These are phyloP conservation scores for Microbotryum saponariae DNA, from an alignment of 1,284 basidiomycete genomes.

Conservation along the genomic window DNA sequence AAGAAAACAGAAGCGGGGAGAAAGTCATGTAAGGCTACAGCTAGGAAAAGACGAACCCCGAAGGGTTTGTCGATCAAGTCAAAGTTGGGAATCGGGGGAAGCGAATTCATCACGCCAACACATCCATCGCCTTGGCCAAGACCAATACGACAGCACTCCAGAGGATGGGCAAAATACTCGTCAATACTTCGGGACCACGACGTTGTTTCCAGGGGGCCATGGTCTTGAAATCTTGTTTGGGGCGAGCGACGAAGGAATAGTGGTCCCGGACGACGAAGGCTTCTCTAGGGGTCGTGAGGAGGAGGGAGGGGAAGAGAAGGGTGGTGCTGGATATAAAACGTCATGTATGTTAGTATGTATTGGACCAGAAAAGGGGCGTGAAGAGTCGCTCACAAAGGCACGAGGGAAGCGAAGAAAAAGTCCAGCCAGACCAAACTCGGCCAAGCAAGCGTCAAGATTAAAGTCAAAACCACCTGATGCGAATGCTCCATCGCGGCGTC, in stretches of 20 bases:
- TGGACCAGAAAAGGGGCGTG: not conserved
- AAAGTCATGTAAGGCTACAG: too few relatives aligned
- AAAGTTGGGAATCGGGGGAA: too few relatives aligned
- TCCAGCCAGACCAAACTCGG: constrained; percentile 34
- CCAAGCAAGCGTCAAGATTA: constrained; percentile 29
- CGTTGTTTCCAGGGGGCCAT: constrained; percentile 24
- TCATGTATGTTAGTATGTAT: not conserved
- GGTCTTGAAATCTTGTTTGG: constrained; percentile 30
- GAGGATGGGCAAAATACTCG: constrained; percentile 13
- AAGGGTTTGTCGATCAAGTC: too few relatives aligned
- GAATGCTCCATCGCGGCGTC: too few relatives aligned
- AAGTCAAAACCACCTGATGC: too few relatives aligned
- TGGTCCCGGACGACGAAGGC: constrained; percentile 30
- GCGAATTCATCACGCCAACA: not conserved
- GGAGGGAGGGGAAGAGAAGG: constrained; percentile 29
- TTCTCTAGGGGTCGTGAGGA: constrained; percentile 26
- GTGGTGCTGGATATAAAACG: constrained; percentile 13
- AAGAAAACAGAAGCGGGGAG: too few relatives aligned
- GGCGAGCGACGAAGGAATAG: constrained; percentile 29
- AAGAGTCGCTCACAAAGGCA: constrained; percentile 26
- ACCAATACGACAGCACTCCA: constrained; percentile 7
- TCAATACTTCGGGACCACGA: constrained; percentile 21
- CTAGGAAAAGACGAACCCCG: too few relatives aligned
- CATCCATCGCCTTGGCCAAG: not conserved
- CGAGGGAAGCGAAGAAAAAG: constrained; percentile 30